Percentiles rank a stretch among this genome's conserved stretches.
Evolutionary conservation across 305 asterid genomes (phyloP).

Genomic region (Fraxinus baroniana): DNA sequence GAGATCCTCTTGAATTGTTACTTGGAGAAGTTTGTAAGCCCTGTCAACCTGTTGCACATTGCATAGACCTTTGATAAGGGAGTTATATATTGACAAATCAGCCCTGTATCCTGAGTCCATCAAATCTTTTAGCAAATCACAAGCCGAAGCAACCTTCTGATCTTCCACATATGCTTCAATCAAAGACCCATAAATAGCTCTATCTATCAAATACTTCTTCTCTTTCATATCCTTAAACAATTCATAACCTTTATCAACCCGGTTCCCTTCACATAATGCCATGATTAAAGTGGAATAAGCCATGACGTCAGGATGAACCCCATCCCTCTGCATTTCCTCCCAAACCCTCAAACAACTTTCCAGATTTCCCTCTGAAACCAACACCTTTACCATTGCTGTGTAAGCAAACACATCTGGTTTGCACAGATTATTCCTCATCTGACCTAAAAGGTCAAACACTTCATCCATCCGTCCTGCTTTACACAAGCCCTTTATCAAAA

Average conservation of each 20-base stretch:
- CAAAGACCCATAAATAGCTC: conserved; percentile 77
- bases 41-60: conserved; percentile 54
- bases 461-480: conserved; percentile 62
- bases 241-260: conserved; percentile 51
- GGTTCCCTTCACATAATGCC: conserved; percentile 62
- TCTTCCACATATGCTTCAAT: conserved; percentile 75
- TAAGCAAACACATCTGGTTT: conserved; percentile 95
- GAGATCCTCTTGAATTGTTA: conserved; percentile 72
- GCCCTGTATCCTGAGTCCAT: conserved; percentile 86
- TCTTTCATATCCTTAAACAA: conserved; percentile 84
- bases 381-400: conserved; percentile 79
- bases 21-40: conserved; percentile 76
- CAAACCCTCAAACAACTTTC: conserved; percentile 78
- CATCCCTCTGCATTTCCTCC: conserved; percentile 77
- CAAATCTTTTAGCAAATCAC: conserved; percentile 80
- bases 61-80: conserved; percentile 81
- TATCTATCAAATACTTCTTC: conserved; percentile 63
- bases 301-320: conserved; percentile 77
- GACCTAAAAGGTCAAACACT: conserved; percentile 56
- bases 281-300: conserved; percentile 74
- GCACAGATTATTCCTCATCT: conserved; percentile 73
- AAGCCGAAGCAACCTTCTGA: conserved; percentile 72
- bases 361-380: conserved; percentile 64
- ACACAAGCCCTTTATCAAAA: conserved; percentile 82
- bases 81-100: conserved; percentile 73